Percentiles rank a stretch among this genome's conserved stretches.
phyloP scores from a whole-genome alignment of 2,329 filamentous ascomycete species.

The Paracamarosporium sp. region DNA sequence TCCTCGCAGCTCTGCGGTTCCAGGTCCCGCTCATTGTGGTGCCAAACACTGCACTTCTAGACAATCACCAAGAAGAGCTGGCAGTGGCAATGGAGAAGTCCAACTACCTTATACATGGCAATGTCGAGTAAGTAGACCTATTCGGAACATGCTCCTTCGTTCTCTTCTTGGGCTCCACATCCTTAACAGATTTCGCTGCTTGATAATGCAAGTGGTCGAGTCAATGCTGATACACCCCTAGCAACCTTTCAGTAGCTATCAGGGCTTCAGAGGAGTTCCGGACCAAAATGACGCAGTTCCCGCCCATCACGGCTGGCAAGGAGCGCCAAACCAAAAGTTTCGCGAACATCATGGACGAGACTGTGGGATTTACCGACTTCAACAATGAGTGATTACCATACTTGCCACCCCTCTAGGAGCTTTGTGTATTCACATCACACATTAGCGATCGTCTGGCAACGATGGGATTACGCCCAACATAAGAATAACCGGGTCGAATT shows the following conservation, averaged over 20 bases:
- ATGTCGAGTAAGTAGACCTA: constrained; percentile 63
- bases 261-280: constrained; percentile 53
- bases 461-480: too few species aligned
- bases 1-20: constrained; percentile 80
- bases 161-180: too few species aligned
- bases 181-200: too few species aligned
- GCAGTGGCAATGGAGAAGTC: constrained; percentile 76
- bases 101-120: constrained; percentile 78
- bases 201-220: too few species aligned
- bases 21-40: constrained; percentile 85
- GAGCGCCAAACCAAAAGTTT: constrained; percentile 45
- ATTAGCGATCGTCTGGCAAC: too few species aligned
- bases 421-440: neutral
- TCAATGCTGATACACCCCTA: constrained; percentile 25
- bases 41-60: constrained; percentile 79
- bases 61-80: constrained; percentile 91
- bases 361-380: constrained; percentile 42
- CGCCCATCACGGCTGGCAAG: constrained; percentile 42
- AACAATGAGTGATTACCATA: neutral
- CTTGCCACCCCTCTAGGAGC: neutral
- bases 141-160: too few species aligned
- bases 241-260: constrained; percentile 57
- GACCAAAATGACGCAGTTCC: constrained; percentile 39
- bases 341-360: constrained; percentile 45
- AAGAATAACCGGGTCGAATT: too few species aligned